Conservation (phyloP, 2,329 filamentous ascomycete genomes). For the Geosmithia morbida region DNA sequence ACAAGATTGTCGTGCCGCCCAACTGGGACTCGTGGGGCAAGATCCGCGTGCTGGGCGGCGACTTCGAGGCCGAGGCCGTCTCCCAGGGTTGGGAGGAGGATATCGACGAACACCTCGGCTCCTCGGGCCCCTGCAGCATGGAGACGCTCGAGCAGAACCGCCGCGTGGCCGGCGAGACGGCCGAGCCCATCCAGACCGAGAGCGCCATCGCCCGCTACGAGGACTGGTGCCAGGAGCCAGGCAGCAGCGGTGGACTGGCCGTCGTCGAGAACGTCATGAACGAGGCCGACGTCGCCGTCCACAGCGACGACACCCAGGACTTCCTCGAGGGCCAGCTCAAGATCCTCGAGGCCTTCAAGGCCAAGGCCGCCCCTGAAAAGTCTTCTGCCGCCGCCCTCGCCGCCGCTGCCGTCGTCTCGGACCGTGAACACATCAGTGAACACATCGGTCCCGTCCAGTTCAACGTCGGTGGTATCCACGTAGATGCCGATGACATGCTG, state of each 20-base stretch:
- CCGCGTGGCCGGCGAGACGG: constrained; percentile 7
- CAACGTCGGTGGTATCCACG: constrained; percentile 95
- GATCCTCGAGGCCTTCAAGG: constrained; percentile 51
- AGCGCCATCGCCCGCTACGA: constrained; percentile 63
- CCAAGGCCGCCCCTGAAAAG: constrained; percentile 23
- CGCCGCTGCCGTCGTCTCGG: constrained; percentile 8
- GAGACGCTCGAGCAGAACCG: constrained; percentile 9
- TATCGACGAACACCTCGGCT: constrained; percentile 41
- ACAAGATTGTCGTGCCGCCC: constrained; percentile 85
- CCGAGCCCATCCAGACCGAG: constrained; percentile 3
- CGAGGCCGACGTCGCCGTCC: constrained; percentile 16
- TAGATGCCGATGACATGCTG: constrained; percentile 88
- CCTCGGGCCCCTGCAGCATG: constrained; percentile 7
- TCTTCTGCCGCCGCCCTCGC: not conserved
- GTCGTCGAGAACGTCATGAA: constrained; percentile 24
- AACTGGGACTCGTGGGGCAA: constrained; percentile 99
- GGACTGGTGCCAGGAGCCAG: constrained; percentile 63
- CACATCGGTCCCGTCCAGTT: constrained; percentile 93
- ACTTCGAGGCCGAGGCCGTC: constrained; percentile 79
- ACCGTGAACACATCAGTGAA: constrained; percentile 44
- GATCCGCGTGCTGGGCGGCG: constrained; percentile 80
- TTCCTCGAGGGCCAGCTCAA: constrained; percentile 67
- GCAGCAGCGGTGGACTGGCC: constrained; percentile 35
- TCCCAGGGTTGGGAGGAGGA: constrained; percentile 79
- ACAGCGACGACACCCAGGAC: constrained; percentile 51